Base-by-base conservation (phyloP, 106 monocot species). In the Dendrobium officinale region DNA sequence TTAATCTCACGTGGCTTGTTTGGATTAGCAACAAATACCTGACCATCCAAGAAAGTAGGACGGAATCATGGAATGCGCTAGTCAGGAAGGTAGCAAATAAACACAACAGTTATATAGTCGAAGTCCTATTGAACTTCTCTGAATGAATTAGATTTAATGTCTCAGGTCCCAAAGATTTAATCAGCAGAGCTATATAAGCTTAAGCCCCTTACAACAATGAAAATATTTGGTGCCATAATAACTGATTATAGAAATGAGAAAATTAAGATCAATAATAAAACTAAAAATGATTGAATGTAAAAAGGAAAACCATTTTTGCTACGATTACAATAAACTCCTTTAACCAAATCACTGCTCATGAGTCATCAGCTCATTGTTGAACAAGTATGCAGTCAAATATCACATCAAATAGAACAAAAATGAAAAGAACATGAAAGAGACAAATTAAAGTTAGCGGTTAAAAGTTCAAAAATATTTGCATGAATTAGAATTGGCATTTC, bases 1-100 rank as follows among this genome's bases (percentile, higher is more conserved):
- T 85, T 85, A 42, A 92, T 78, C 77, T 87, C 89, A 19, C 47
- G 83, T 75, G 91, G 83, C 75, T 89, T 92, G 79, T 92, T 87
- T 80, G 91, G 91, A 83, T 92, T 92, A 67, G 91, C 91, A 81
- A 89, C 91, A 85, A 92, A 92, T 54, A 92, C 91, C 91, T 92
- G 67, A 55, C 75, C 59, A 15, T 27, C 55, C n/a, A 54, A 9
- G 13, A 47, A 48, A 44, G 9, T 26, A 18, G 42, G 15, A 16
- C 8, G 77, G 42, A 20, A 73, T 22, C 9, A 79, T 45, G 24
- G 24, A 75, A 45, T 73, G 9, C 24, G 7, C 33, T 70, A n/a
- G 33, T 31, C 15, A 70, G 33, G 11, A 31, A 70, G 37, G 4
- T 16, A 26, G 18, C 11, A 15, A 66, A 66, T 54, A 54, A 54